Evolutionary conservation across 768 basidiomycete species (phyloP), one percentile per base, ranked within the genome.

Genomic region (Leccinellum rugosiceps): DNA sequence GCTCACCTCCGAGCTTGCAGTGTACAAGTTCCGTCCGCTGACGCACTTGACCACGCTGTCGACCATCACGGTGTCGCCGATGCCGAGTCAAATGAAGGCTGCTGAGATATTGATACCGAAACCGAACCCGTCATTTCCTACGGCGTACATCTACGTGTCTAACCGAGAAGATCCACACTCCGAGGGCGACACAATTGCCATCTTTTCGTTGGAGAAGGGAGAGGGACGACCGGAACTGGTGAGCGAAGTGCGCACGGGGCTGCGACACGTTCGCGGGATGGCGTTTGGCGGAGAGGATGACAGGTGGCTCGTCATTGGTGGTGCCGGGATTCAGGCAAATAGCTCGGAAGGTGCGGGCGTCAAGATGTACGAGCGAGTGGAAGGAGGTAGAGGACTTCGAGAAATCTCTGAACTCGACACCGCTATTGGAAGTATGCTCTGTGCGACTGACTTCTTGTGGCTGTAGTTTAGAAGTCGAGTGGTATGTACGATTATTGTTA

Each of bases 121-220:
- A 6, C 75, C 83, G 13, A 84, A 83, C 58, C 43, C 72, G 7
- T 66, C 77, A 3, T 87, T 78, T 73, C 76, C 84, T 0, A 75
- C 72, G 1, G 77, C 82, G 3, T 86, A 86, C 68, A 73, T 92
- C 15, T 92, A 90, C 65, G 73, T 83, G 11, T 87, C 90, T 4
- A 93, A 92, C 70, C 79, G 91, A 31, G 86, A 90, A 63, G 84
- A 90, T 64, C 85, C 85, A 5, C 79, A 82, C 21, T 75, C 83
- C 0, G 83, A 79, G 47, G 89, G 90, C 23, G 90, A 93, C 68
- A 81, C 82, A 30, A 82, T 93, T 59, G 79, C 88, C 6, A 80
- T 92, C 31, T 91, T 87, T 72, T 76, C 81, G 7, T 76, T 85
- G 44, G 75, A 75, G 9, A 74, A 77, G 6, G 69, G 71, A 10